Evolutionary conservation across 495 filamentous ascomycete species (phyloP).

Genomic region (Penicillium malachiteum): DNA sequence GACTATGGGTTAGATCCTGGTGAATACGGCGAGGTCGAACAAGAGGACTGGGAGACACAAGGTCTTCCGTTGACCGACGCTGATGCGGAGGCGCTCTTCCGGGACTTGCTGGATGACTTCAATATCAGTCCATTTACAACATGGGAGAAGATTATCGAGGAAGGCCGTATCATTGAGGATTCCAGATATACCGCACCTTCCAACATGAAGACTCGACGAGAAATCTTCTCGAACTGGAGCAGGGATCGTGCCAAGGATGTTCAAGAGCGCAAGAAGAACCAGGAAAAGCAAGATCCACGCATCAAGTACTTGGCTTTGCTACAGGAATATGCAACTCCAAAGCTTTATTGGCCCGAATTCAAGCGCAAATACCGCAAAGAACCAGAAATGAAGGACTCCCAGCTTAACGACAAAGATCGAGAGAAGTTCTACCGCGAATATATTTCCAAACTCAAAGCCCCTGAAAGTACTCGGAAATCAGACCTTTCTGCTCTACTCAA

Average conservation of each 20-base stretch:
- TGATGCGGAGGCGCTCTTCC: constrained; percentile 72
- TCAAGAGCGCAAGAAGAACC: constrained; percentile 68
- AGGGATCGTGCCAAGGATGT: constrained; percentile 67
- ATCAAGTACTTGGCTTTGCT: constrained; percentile 84
- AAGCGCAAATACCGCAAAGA: constrained; percentile 86
- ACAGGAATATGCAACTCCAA: constrained; percentile 75
- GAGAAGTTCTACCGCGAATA: constrained; percentile 91
- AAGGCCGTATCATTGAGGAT: constrained; percentile 82
- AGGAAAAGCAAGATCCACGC: constrained; percentile 80
- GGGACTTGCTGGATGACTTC: constrained; percentile 80
- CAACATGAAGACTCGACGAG: constrained; percentile 77
- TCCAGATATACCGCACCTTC: constrained; percentile 77
- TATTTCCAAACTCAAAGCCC: constrained; percentile 73
- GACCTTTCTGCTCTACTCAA: constrained; percentile 79
- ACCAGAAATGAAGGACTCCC: constrained; percentile 71
- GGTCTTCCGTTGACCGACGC: constrained; percentile 64
- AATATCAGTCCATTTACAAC: constrained; percentile 83
- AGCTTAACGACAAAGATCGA: constrained; percentile 79
- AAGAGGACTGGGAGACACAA: constrained; percentile 67
- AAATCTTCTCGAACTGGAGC: constrained; percentile 80
- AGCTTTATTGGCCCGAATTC: constrained; percentile 97
- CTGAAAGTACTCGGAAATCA: constrained; percentile 70
- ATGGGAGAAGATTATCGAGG: constrained; percentile 84
- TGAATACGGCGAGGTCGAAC: constrained; percentile 66
- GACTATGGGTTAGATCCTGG: constrained; percentile 69